These are phyloP conservation scores for Amesomyces nigricolor DNA, from an alignment of 2,329 filamentous ascomycete species.

Conservation along the genomic window DNA sequence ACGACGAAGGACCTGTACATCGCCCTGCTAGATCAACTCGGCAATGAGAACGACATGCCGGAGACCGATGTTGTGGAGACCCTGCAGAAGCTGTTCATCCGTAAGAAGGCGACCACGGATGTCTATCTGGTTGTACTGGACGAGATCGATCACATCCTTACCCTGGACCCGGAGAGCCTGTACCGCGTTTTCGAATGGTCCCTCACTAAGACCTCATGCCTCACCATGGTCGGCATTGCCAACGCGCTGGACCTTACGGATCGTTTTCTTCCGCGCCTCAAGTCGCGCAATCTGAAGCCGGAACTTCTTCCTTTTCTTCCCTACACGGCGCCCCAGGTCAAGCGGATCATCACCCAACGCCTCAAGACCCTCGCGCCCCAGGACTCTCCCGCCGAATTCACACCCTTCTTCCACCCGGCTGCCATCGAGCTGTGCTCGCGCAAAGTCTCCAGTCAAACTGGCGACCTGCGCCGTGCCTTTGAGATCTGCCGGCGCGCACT, in stretches of 20 bases:
- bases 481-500: conserved; percentile 87
- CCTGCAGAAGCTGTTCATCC: conserved; percentile 66
- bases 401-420: conserved; percentile 89
- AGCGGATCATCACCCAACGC: conserved; percentile 76
- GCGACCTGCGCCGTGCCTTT: conserved; percentile 90
- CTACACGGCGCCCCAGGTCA: conserved; percentile 83
- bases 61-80: conserved; percentile 63
- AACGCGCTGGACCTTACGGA: conserved; percentile 95
- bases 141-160: conserved; percentile 91
- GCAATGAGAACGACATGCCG: conserved; percentile 57
- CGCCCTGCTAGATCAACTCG: conserved; percentile 67
- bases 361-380: conserved; percentile 66
- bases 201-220: conserved; percentile 68
- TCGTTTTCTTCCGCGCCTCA: conserved; percentile 86
- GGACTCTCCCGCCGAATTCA: conserved; percentile 49
- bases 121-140: conserved; percentile 84
- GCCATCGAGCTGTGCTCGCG: conserved; percentile 91
- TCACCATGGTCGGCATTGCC: conserved; percentile 86
- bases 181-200: conserved; percentile 98
- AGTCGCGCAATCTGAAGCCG: conserved; percentile 86
- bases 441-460: conserved; percentile 90
- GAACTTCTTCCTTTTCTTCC: conserved; percentile 86
- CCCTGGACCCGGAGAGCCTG: conserved; percentile 78
- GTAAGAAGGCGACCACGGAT: conserved; percentile 48
- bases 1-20: conserved; percentile 79